Base-by-base conservation (phyloP, 768 basidiomycete species). In the Hygrophorus russula region DNA sequence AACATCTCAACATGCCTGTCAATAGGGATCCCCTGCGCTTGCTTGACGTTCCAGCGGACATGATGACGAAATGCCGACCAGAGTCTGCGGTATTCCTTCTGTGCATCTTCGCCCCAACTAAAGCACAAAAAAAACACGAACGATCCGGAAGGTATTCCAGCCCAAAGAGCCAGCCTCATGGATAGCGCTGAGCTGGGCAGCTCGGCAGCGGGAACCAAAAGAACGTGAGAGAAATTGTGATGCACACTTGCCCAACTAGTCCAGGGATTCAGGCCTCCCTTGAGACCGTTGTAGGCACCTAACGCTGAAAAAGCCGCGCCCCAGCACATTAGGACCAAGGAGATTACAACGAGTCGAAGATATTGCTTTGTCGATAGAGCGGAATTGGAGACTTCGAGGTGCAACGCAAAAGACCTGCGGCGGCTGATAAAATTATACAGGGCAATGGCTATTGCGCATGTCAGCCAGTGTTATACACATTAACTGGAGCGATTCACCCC, bases 311-410 rank as follows among this genome's bases (percentile, higher is more conserved):
- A 41, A 5, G 64, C 41, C 1, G 67, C 45, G 11, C 61, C 63
- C 46, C 65, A 62, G 5, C 64, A 18, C 46, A 77, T 69, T 38
- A 79, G 67, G 2, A 59, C 50, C 15, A 68, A 41, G 1, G 74
- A 66, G 48, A 85, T 62, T 4, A 65, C 61, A 39, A 80, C 68
- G 15, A 87, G 70, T 1, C 82, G 75, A n/a, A 84, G 49, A 51
- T 81, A 85, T 11, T 69, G 64, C 18, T 56, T 60, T 4, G 45
- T 55, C 32, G 42, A 62, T n/a, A 66, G 50, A 17, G 54, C 54
- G 3, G 57, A 59, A 43, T 61, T 61, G 15, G 61, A 35, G 51
- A 53, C 50, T 29, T 56, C 50, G 5, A 77, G 57, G n/a, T 76
- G 62, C 15, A 60, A 49, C 14, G 59, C 56, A 55, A 84, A 79